Percentiles rank a stretch among this genome's conserved stretches.
Conservation (phyloP, 73 alveolate genomes). For the Paramecium tetraurelia region DNA sequence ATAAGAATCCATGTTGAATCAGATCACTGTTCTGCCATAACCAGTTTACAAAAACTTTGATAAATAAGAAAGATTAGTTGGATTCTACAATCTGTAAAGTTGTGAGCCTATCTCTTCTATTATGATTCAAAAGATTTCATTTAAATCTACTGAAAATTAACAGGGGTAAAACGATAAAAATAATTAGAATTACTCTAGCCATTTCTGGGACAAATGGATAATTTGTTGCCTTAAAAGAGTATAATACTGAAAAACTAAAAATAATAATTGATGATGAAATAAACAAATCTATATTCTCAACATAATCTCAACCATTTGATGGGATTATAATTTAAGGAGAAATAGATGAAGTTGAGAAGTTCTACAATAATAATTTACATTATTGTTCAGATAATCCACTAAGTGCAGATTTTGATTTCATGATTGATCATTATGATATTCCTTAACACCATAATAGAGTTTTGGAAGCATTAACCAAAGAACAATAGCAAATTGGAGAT, state of each 20-base stretch:
- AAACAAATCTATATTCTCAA: neutral
- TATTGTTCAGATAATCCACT: constrained; percentile 13
- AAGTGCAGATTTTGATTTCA: neutral
- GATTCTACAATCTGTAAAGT: neutral
- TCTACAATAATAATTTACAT: neutral
- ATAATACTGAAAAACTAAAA: neutral
- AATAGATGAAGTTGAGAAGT: neutral
- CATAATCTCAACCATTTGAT: neutral
- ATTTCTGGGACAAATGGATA: neutral
- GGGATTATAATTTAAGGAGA: neutral
- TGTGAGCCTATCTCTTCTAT: neutral
- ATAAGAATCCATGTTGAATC: neutral
- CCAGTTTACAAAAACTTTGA: neutral
- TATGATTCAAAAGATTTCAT: neutral
- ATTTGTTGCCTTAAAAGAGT: neutral
- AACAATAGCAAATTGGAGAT: neutral
- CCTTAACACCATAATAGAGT: neutral
- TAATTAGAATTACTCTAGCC: neutral
- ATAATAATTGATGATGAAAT: neutral
- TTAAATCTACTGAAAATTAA: neutral
- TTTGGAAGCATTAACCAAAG: neutral
- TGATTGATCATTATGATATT: neutral
- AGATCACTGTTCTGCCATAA: neutral
- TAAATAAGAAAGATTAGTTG: neutral
- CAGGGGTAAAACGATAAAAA: neutral